Evolutionary conservation across 163 green algal genomes (phyloP), one percentile per base, ranked within the genome.

Genomic region (Coccomyxa subellipsoidea): DNA sequence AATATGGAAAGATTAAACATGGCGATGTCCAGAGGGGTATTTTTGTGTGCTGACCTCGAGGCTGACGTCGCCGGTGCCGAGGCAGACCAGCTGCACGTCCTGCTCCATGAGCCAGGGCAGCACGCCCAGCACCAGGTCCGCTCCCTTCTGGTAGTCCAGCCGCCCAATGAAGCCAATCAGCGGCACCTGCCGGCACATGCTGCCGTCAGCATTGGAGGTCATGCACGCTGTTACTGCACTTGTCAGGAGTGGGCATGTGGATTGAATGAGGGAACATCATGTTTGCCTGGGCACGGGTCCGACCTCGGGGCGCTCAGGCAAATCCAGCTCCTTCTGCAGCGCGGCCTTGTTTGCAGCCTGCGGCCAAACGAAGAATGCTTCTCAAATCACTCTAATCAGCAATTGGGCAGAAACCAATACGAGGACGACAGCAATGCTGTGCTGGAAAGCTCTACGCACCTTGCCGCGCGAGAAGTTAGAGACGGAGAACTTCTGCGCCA

Each of bases 61-160:
- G 71, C 88, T 86, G 29, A 85, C 79, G 77, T 92, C 88, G 36
- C 93, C 93, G 0, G 88, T 93, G 59, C 93, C 93, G n/a, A 97
- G 87, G 78, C 91, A 94, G 54, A 97, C 88, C 75, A 97, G 82
- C 90, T 96, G 89, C 47, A 90, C 88, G 29, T 88, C 88, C 81
- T 92, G 81, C 27, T 76, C 76, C 54, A 93, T 83, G 34, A 94
- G 87, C 88, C 91, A 93, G 5, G 87, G 88, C 12, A 90, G 81
- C 53, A 81, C 90, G 76, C 88, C 84, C 77, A 97, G 86, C 34
- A 96, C 86, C 31, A 97, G 88, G 87, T 97, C 93, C 36, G 93
- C 92, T 12, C 93, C 92, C 88, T 97, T 97, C 88, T 97, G 93
- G 39, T 90, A 92, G 89, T 97, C 93, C 78, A 97, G 84, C 31